These are phyloP conservation scores for Echium plantagineum DNA, from an alignment of 257 asterid species.

Conservation along the genomic window DNA sequence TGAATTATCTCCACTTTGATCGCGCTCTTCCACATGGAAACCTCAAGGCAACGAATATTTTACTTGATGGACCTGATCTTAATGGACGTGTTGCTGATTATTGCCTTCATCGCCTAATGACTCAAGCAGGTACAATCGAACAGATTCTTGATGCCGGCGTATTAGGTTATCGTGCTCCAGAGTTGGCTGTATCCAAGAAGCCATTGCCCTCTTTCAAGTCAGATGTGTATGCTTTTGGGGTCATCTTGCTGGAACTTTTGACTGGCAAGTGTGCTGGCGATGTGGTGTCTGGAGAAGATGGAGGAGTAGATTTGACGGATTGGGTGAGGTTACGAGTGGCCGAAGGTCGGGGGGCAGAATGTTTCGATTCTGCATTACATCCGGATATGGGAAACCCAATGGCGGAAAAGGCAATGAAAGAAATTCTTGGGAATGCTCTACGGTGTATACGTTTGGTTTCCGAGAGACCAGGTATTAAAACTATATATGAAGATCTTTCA, in stretches of 20 bases:
- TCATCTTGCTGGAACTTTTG: conserved; percentile 63
- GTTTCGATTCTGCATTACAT: conserved; percentile 55
- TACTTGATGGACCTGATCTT: conserved; percentile 76
- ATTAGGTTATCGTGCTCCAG: conserved; percentile 93
- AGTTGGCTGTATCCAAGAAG: conserved; percentile 68
- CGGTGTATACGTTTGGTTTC: conserved; percentile 72
- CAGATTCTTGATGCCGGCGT: conserved; percentile 95
- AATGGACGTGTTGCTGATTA: conserved; percentile 84
- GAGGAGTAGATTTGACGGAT: conserved; percentile 80
- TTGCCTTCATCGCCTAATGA: conserved; percentile 96
- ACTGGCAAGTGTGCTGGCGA: conserved; percentile 97
- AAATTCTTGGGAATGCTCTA: conserved; percentile 78
- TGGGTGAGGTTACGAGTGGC: conserved; percentile 91
- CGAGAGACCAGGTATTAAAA: conserved; percentile 94
- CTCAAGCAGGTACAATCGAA: conserved; percentile 79
- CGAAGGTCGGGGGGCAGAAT: conserved; percentile 64
- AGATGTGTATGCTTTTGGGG: conserved; percentile 89
- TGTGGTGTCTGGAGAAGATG: conserved; percentile 78
- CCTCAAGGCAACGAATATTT: conserved; percentile 75
- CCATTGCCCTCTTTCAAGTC: conserved; percentile 91
- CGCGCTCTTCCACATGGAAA: conserved; percentile 93
- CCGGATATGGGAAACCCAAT: conserved; percentile 47
- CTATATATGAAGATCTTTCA: conserved; percentile 83
- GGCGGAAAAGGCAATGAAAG: conserved; percentile 74
- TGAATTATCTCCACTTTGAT: conserved; percentile 97